phyloP scores from a whole-genome alignment of 495 filamentous ascomycete genomes.

The Achaetomiella virescens region DNA sequence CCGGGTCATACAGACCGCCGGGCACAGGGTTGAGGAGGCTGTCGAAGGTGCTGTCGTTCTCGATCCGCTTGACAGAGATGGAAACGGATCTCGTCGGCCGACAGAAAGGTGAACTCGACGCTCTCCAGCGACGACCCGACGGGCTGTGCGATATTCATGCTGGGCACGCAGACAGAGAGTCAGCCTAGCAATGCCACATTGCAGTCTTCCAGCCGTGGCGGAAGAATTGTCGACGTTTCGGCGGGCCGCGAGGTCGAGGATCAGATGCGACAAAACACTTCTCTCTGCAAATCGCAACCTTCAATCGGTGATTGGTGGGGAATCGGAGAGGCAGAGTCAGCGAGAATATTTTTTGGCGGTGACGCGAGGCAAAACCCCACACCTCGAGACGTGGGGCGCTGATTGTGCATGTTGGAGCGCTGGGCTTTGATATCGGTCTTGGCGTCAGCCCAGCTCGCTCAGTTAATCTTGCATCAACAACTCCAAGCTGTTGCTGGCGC shows the following conservation, averaged over 20 bases:
- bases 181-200: conserved; percentile 2
- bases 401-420: background rate
- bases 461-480: background rate
- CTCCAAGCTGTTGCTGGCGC: background rate
- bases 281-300: conserved; percentile 18
- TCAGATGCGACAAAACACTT: conserved; percentile 5
- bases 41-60: conserved; percentile 85
- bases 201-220: background rate
- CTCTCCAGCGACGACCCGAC: conserved; percentile 77
- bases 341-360: conserved; percentile 39
- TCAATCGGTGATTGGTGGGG: conserved; percentile 24
- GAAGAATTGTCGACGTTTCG: background rate
- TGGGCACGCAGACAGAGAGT: conserved; percentile 6
- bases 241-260: conserved; percentile 4
- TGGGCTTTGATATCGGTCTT: background rate
- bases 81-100: conserved; percentile 74
- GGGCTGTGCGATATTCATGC: conserved; percentile 83
- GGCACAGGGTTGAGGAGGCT: conserved; percentile 76
- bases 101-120: conserved; percentile 82
- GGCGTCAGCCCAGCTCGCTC: background rate
- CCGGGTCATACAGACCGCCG: conserved; percentile 86
- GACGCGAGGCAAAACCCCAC: conserved; percentile 21
- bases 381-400: background rate
- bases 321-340: conserved; percentile 18
- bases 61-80: conserved; percentile 86